Percentiles rank a stretch among this genome's conserved stretches.
phyloP scores from a whole-genome alignment of 345 rosid species.

The Bruguiera parviflora region DNA sequence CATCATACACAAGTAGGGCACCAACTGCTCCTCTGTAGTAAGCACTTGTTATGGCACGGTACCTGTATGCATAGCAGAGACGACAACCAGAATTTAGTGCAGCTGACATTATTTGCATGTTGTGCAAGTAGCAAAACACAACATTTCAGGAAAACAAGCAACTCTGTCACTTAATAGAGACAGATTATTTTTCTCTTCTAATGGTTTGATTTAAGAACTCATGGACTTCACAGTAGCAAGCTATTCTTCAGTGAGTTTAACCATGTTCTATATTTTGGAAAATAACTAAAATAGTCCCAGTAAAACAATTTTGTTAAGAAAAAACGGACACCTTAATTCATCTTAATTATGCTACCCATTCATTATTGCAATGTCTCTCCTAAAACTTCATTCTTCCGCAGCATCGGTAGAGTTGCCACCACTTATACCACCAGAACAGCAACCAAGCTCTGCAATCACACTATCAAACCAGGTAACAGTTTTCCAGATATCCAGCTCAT shows the following conservation, averaged over 20 bases:
- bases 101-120: too few relatives aligned
- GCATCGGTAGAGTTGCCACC: not conserved
- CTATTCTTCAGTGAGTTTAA: too few relatives aligned
- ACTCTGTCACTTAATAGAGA: too few relatives aligned
- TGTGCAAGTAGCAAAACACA: too few relatives aligned
- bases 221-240: too few relatives aligned
- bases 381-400: not conserved
- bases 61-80: constrained; percentile 35
- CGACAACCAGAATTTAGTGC: not conserved
- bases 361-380: not conserved
- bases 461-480: not conserved
- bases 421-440: not conserved
- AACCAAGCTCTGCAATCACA: not conserved
- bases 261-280: too few relatives aligned
- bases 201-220: too few relatives aligned
- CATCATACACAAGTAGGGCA: constrained; percentile 82
- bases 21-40: constrained; percentile 95
- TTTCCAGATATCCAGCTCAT: not conserved
- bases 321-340: too few relatives aligned
- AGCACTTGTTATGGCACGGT: constrained; percentile 96
- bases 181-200: too few relatives aligned
- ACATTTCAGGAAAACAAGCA: too few relatives aligned
- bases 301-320: too few relatives aligned
- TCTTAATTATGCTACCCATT: not conserved
- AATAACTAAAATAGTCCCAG: too few relatives aligned